Evolutionary conservation across 1,284 basidiomycete genomes (phyloP).

Genomic region (Phenoliferia sp.): DNA sequence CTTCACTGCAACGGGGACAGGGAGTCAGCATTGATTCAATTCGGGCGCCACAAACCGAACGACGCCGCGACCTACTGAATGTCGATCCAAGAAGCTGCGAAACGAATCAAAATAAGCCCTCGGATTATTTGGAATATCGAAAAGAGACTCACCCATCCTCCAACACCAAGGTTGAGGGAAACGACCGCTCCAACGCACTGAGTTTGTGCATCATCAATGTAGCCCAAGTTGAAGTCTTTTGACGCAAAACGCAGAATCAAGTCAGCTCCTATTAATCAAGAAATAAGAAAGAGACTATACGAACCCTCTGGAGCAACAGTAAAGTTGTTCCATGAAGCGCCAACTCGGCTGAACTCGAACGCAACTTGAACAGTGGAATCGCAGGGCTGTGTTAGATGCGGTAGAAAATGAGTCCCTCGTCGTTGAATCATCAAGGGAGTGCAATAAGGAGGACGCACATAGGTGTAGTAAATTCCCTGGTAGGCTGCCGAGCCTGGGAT

Average conservation of each 20-base stretch:
- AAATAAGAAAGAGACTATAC: not conserved
- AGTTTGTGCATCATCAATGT: not conserved
- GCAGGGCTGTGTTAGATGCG: conserved; percentile 13
- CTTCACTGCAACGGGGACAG: not conserved
- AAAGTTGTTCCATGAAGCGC: not conserved
- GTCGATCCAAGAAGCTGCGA: not conserved
- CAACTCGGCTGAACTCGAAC: conserved; percentile 9
- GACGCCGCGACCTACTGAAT: not conserved
- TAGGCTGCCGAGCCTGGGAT: conserved; percentile 8
- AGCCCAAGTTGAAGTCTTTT: conserved; percentile 27
- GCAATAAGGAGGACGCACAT: not conserved
- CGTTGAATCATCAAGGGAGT: too few species aligned
- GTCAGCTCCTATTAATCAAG: not conserved
- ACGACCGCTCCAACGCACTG: conserved; percentile 23
- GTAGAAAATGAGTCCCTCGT: not conserved
- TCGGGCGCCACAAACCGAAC: not conserved
- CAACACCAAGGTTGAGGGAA: conserved; percentile 17
- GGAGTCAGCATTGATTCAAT: not conserved
- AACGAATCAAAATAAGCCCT: not conserved
- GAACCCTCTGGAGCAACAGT: not conserved
- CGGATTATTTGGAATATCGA: not conserved
- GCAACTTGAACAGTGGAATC: conserved; percentile 5
- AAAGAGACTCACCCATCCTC: conserved; percentile 18
- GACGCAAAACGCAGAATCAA: not conserved
- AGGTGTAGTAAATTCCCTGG: conserved; percentile 11